phyloP scores from a whole-genome alignment of 2,329 filamentous ascomycete species.

The Exophiala sp. region DNA sequence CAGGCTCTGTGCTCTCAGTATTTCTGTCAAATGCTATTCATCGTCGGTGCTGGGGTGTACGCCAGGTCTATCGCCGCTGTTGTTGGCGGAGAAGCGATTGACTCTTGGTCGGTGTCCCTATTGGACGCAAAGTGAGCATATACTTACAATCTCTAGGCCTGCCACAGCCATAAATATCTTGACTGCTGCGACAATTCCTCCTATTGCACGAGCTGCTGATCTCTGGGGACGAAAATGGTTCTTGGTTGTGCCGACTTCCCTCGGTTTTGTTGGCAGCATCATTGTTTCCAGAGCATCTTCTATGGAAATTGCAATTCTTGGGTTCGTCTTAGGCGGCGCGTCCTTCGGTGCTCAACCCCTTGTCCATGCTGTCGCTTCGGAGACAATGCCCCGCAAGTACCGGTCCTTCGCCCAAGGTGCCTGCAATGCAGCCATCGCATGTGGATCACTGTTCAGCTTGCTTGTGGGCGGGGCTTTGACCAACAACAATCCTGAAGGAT shows the following conservation, averaged over 20 bases:
- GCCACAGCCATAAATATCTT: neutral
- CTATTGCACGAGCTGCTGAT: slow-evolving; percentile 14
- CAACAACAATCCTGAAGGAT: slow-evolving; percentile 2
- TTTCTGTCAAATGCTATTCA: slow-evolving; percentile 8
- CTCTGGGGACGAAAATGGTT: slow-evolving; percentile 22
- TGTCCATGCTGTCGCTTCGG: slow-evolving; percentile 8
- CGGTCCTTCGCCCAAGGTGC: slow-evolving; percentile 6
- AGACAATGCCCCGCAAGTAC: slow-evolving; percentile 14
- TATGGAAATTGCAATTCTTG: slow-evolving; percentile 4
- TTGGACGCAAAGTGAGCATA: neutral
- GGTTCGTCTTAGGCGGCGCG: slow-evolving; percentile 3
- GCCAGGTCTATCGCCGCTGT: slow-evolving; percentile 2
- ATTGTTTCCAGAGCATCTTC: slow-evolving; percentile 2
- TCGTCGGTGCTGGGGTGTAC: slow-evolving; percentile 5
- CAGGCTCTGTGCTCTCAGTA: slow-evolving; percentile 8
- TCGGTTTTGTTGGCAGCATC: slow-evolving; percentile 8
- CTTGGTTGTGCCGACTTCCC: slow-evolving; percentile 5
- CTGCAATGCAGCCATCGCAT: slow-evolving; percentile 2
- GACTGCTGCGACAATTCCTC: neutral
- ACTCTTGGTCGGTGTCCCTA: neutral
- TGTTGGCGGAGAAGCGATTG: slow-evolving; percentile 5
- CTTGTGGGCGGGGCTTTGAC: slow-evolving; percentile 3
- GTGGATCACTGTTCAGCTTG: slow-evolving; percentile 5
- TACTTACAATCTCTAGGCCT: too few relatives aligned
- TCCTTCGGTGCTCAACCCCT: slow-evolving; percentile 4